Conservation (phyloP, 192 early-diverging fungal genomes). For the Dissophora globulifera region DNA sequence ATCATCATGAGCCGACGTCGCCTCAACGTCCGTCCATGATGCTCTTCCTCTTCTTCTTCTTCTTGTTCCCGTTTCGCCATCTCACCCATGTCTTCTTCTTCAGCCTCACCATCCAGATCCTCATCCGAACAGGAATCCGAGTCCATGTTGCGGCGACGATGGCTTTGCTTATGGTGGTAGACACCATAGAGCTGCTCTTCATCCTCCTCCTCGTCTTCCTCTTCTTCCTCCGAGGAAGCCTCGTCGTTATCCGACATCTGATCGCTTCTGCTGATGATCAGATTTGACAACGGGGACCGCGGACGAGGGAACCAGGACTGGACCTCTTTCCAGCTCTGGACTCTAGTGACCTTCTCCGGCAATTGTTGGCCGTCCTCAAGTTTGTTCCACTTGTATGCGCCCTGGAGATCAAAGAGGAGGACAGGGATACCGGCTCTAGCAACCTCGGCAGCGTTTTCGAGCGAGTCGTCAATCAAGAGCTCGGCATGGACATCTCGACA, state of each 20-base stretch:
- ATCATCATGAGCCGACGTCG: conserved; percentile 47
- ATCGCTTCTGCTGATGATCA: conserved; percentile 31
- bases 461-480: conserved; percentile 66
- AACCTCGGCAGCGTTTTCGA: conserved; percentile 64
- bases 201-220: conserved; percentile 9
- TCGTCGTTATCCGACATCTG: conserved; percentile 32
- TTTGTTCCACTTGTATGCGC: conserved; percentile 62
- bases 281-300: conserved; percentile 53
- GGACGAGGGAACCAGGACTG: conserved; percentile 58
- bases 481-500: conserved; percentile 67
- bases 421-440: conserved; percentile 62
- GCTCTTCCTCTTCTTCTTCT: conserved; percentile 21
- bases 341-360: conserved; percentile 59
- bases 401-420: conserved; percentile 66
- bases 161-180: conserved; percentile 15
- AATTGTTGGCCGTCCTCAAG: conserved; percentile 31
- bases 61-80: conserved; percentile 35
- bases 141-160: conserved; percentile 24
- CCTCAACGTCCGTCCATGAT: conserved; percentile 33
- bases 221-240: conserved; percentile 20
- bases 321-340: conserved; percentile 65
- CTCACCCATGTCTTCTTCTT: conserved; percentile 37
- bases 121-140: conserved; percentile 35
- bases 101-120: conserved; percentile 16
- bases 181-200: conserved; percentile 1